A percentile compares a stretch with the other conserved stretches of the same genome.
phyloP scores from a whole-genome alignment of 768 basidiomycete species.

The Tulasnella sp. region DNA sequence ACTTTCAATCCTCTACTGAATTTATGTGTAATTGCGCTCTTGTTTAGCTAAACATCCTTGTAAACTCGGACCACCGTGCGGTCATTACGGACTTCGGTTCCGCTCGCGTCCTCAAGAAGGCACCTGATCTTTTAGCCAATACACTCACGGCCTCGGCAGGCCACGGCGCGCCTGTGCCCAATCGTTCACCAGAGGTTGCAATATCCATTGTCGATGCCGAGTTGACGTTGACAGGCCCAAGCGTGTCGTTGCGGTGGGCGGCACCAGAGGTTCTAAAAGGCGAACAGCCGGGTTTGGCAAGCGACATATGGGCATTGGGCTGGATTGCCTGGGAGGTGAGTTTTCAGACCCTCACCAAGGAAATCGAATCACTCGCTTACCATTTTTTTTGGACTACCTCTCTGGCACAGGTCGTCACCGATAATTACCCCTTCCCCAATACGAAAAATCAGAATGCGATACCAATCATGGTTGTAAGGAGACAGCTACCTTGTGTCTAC shows the following conservation, averaged over 20 bases:
- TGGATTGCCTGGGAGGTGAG: not conserved
- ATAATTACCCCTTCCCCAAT: not conserved
- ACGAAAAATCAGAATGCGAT: not conserved
- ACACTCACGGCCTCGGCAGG: not conserved
- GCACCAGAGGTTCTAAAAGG: not conserved
- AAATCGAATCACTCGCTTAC: not conserved
- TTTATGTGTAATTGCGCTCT: not conserved
- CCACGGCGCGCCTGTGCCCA: not conserved
- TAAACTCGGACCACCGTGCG: not conserved
- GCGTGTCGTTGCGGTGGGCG: not conserved
- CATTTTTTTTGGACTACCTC: not conserved
- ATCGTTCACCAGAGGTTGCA: not conserved
- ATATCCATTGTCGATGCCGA: not conserved
- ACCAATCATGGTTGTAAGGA: not conserved
- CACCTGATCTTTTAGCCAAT: not conserved
- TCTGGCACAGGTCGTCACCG: not conserved
- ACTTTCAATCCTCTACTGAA: not conserved
- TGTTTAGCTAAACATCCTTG: conserved; percentile 3
- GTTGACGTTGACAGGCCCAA: not conserved
- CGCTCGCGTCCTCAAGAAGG: not conserved
- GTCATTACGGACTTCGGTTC: not conserved
- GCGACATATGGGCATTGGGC: not conserved
- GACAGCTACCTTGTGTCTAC: not conserved
- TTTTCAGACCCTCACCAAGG: not conserved
- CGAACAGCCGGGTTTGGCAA: not conserved